Evolutionary conservation across 345 rosid species (phyloP).

Genomic region (Rhodomyrtus tomentosa): DNA sequence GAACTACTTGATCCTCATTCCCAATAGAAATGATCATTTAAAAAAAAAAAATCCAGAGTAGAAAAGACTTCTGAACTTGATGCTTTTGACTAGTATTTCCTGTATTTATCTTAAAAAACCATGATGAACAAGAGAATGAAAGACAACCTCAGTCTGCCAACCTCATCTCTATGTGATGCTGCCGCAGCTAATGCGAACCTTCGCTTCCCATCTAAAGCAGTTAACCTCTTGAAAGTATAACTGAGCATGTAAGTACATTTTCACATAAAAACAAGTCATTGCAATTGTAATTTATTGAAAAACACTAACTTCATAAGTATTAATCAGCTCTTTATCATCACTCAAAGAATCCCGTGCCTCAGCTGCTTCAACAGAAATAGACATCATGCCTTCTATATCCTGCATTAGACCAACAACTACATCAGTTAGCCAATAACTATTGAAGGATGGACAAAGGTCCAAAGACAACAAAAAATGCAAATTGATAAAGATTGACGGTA

Average conservation of each 20-base stretch:
- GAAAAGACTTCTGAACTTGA: background rate
- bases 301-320: conserved; percentile 70
- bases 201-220: conserved; percentile 96
- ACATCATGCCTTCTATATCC: conserved; percentile 99
- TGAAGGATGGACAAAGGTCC: background rate
- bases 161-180: conserved; percentile 80
- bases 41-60: background rate
- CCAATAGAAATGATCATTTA: background rate
- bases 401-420: conserved; percentile 15
- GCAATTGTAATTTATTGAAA: background rate
- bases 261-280: background rate
- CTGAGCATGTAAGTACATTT: background rate
- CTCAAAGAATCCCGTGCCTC: conserved; percentile 85
- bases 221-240: conserved; percentile 57
- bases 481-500: background rate
- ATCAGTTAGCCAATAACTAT: background rate
- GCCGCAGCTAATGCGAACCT: conserved; percentile 97
- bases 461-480: background rate
- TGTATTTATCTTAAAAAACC: background rate
- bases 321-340: conserved; percentile 92
- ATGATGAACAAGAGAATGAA: background rate
- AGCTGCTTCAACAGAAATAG: conserved; percentile 95
- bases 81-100: background rate
- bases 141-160: conserved; percentile 78
- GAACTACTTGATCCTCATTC: background rate